Evolutionary conservation across 768 basidiomycete genomes (phyloP).

Genomic region (Suillus sp.): DNA sequence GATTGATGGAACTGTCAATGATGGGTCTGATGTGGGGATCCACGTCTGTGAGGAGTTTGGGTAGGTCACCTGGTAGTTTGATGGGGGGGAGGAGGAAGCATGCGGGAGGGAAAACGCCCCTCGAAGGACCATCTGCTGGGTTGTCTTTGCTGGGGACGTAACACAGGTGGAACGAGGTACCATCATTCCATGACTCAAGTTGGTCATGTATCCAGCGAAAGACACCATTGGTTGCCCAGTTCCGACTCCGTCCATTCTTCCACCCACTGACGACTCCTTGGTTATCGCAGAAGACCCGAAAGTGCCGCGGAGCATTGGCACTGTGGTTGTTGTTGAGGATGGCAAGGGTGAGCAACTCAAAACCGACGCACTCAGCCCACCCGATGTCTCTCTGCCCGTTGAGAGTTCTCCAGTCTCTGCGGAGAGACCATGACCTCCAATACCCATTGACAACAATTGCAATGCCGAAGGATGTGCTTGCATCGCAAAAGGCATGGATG

Average conservation of each 20-base stretch:
- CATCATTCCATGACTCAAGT: slow-evolving; percentile 15
- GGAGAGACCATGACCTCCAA: too few species aligned
- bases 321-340: neutral
- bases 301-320: neutral
- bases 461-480: too few species aligned
- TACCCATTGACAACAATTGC: too few species aligned
- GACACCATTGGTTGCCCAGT: slow-evolving; percentile 15
- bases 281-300: slow-evolving; percentile 28
- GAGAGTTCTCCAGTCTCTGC: too few species aligned
- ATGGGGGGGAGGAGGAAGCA: slow-evolving; percentile 34
- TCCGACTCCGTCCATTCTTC: slow-evolving; percentile 36
- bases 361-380: too few species aligned
- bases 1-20: neutral
- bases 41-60: slow-evolving; percentile 6
- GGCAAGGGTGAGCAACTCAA: too few species aligned
- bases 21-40: neutral
- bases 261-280: slow-evolving; percentile 39
- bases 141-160: slow-evolving; percentile 42
- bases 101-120: slow-evolving; percentile 29
- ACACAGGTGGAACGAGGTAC: neutral
- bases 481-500: too few species aligned
- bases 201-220: slow-evolving; percentile 15
- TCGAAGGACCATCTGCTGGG: slow-evolving; percentile 43
- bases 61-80: slow-evolving; percentile 30
- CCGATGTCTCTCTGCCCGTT: too few species aligned